Percentiles rank a stretch among this genome's conserved stretches.
Conservation (phyloP, 257 asterid genomes). For the Solanum lignicaule region DNA sequence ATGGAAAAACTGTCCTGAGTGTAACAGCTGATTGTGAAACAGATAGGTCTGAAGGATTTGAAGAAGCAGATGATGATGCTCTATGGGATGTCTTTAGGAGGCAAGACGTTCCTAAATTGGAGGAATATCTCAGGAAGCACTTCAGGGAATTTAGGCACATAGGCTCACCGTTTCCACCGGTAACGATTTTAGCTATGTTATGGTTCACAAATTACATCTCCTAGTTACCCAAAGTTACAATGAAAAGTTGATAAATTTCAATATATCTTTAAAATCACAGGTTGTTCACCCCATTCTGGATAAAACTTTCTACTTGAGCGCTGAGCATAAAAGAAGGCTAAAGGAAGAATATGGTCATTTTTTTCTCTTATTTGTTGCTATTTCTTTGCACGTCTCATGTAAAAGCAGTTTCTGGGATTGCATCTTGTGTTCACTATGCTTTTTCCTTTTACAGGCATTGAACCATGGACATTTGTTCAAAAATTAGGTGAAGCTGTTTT, state of each 20-base stretch:
- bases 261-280: slow-evolving; percentile 6
- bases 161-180: slow-evolving; percentile 19
- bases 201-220: not conserved
- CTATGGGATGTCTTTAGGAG: slow-evolving; percentile 87
- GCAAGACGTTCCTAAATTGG: slow-evolving; percentile 60
- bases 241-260: not conserved
- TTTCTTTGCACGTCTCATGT: not conserved
- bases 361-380: not conserved
- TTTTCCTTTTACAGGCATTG: slow-evolving; percentile 23
- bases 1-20: too few species aligned
- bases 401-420: not conserved
- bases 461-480: slow-evolving; percentile 42
- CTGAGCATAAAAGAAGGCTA: slow-evolving; percentile 36
- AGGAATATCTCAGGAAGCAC: slow-evolving; percentile 38
- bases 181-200: not conserved
- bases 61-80: slow-evolving; percentile 44
- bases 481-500: slow-evolving; percentile 37
- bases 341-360: slow-evolving; percentile 33
- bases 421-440: not conserved
- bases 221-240: too few species aligned
- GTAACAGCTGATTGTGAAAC: too few species aligned
- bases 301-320: slow-evolving; percentile 54
- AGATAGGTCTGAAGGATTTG: not conserved
- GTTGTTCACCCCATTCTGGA: slow-evolving; percentile 73
- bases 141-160: slow-evolving; percentile 47